Percentiles rank a stretch among this genome's conserved stretches.
These are phyloP conservation scores for Geotrichum aggregatum DNA, from an alignment of 1,139 yeast genomes.

Conservation along the genomic window DNA sequence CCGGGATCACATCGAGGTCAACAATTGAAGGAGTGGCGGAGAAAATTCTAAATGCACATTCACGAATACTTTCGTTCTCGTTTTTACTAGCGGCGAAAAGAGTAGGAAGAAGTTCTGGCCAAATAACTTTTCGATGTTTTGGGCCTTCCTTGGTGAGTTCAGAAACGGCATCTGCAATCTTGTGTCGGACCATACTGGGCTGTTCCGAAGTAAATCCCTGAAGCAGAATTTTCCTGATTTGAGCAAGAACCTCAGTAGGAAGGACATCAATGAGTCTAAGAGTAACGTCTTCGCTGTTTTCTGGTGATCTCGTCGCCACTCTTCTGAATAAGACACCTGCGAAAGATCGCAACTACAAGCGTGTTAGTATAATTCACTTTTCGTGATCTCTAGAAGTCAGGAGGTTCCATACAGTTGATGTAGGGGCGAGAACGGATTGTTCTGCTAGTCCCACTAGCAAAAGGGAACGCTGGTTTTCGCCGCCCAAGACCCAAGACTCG, in stretches of 20 bases:
- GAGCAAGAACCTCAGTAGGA: conserved; percentile 53
- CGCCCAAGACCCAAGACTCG: conserved; percentile 59
- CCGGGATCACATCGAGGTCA: conserved; percentile 44
- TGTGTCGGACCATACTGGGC: conserved; percentile 75
- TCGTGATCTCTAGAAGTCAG: neutral
- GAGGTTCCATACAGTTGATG: conserved; percentile 45
- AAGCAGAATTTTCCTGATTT: conserved; percentile 62
- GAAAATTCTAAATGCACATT: conserved; percentile 85
- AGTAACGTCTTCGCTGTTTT: conserved; percentile 54
- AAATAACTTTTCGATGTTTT: conserved; percentile 39
- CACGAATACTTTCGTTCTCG: conserved; percentile 70
- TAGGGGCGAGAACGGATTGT: conserved; percentile 61
- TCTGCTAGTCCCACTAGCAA: conserved; percentile 77
- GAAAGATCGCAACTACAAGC: conserved; percentile 45
- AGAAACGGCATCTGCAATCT: conserved; percentile 88
- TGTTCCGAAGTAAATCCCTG: conserved; percentile 68
- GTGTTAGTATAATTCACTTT: neutral
- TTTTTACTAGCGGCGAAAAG: conserved; percentile 64
- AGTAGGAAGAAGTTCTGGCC: conserved; percentile 78
- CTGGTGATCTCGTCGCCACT: conserved; percentile 74
- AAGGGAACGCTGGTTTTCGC: conserved; percentile 54
- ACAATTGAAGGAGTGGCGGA: conserved; percentile 79
- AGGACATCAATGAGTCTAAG: conserved; percentile 76
- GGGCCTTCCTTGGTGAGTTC: conserved; percentile 59
- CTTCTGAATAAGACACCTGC: conserved; percentile 87